Conservation (phyloP, 306 rosid genomes). For the Castanea crenata region DNA sequence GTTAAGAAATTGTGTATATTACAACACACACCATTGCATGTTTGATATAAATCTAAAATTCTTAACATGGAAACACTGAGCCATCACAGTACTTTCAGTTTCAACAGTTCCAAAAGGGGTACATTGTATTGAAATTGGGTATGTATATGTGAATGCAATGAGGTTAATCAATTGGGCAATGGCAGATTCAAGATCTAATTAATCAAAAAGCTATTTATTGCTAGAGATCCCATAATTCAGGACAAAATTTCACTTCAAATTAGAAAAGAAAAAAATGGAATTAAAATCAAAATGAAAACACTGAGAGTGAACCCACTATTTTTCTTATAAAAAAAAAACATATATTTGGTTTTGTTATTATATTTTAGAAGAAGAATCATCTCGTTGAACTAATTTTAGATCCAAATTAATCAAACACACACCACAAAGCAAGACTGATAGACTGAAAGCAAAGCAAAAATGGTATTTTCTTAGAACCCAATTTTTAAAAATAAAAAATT, state of each 20-base stretch:
- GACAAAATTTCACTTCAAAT: not conserved
- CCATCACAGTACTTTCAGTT: too few relatives aligned
- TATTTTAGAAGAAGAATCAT: constrained; percentile 4
- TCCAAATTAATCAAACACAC: constrained; percentile 31
- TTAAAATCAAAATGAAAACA: constrained; percentile 22
- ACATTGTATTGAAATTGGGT: constrained; percentile 3
- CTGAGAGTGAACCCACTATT: not conserved
- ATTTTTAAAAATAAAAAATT: not conserved
- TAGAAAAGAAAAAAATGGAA: not conserved
- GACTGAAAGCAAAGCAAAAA: not conserved
- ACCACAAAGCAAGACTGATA: not conserved
- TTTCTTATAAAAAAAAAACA: too few relatives aligned
- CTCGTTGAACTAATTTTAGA: constrained; percentile 21
- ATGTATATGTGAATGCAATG: not conserved
- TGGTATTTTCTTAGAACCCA: not conserved
- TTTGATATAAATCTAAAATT: not conserved
- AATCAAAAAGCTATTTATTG: constrained; percentile 1
- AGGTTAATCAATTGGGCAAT: not conserved
- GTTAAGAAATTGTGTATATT: not conserved
- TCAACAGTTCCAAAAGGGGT: not conserved
- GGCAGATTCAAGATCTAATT: constrained; percentile 30
- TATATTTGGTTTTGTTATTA: not conserved
- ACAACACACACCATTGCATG: not conserved
- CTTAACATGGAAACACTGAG: not conserved
- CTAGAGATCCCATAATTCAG: constrained; percentile 24